These are phyloP conservation scores for Domatiomyces catenatus DNA, from an alignment of 2,329 filamentous ascomycete species.

Conservation along the genomic window DNA sequence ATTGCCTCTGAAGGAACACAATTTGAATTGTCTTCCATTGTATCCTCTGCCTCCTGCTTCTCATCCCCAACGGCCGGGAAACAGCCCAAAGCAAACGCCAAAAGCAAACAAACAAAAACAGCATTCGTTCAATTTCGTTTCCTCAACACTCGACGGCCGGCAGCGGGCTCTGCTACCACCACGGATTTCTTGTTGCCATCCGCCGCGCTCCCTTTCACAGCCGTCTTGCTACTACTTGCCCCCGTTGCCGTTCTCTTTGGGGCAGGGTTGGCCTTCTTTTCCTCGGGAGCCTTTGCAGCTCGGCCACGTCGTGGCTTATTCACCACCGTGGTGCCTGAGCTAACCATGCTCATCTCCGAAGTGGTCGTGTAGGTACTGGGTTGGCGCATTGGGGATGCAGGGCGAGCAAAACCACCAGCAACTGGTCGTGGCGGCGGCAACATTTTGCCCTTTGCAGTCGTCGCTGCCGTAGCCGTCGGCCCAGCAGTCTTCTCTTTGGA, in stretches of 20 bases:
- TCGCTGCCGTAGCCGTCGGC: not conserved
- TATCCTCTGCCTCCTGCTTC: not conserved
- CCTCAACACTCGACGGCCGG: slow-evolving; percentile 26
- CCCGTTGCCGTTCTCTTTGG: slow-evolving; percentile 9
- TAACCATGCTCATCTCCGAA: slow-evolving; percentile 11
- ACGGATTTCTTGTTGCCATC: slow-evolving; percentile 23
- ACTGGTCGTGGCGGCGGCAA: slow-evolving; percentile 14
- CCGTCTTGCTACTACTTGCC: slow-evolving; percentile 8
- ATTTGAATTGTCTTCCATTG: not conserved
- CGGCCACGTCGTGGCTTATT: slow-evolving; percentile 11
- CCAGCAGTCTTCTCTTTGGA: slow-evolving; percentile 12
- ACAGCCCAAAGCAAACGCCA: not conserved
- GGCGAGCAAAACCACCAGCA: slow-evolving; percentile 4
- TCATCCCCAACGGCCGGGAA: not conserved
- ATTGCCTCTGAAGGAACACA: not conserved
- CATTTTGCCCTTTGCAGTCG: slow-evolving; percentile 10
- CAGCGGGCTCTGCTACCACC: slow-evolving; percentile 19
- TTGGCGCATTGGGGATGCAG: slow-evolving; percentile 13
- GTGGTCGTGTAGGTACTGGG: slow-evolving; percentile 9
- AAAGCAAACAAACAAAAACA: not conserved
- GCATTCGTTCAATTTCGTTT: slow-evolving; percentile 15
- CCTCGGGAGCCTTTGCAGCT: slow-evolving; percentile 4
- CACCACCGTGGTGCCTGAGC: slow-evolving; percentile 12
- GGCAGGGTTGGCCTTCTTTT: slow-evolving; percentile 1
- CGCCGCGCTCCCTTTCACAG: slow-evolving; percentile 18